These are phyloP conservation scores for Colletotrichum acutatum DNA, from an alignment of 2,329 filamentous ascomycete genomes.

Conservation along the genomic window DNA sequence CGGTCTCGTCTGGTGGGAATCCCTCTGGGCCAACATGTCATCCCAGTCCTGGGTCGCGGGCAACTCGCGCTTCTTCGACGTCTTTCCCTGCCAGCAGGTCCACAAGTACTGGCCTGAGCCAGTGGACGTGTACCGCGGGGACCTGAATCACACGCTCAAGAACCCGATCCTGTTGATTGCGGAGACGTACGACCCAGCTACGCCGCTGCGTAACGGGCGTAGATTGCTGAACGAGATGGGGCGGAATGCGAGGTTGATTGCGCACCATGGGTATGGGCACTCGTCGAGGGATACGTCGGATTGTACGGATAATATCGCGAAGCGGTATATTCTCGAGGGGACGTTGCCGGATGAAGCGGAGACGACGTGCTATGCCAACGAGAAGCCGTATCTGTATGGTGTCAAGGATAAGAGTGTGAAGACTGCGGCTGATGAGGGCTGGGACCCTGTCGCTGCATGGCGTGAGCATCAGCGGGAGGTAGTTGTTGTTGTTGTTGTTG, in stretches of 20 bases:
- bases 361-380: conserved; percentile 57
- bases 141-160: conserved; percentile 54
- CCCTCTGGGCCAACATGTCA: conserved; percentile 60
- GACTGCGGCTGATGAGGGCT: background rate
- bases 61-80: conserved; percentile 56
- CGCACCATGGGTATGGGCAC: conserved; percentile 62
- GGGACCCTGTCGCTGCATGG: conserved; percentile 23
- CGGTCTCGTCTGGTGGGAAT: conserved; percentile 57
- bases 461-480: background rate
- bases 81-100: conserved; percentile 60
- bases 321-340: conserved; percentile 53
- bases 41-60: conserved; percentile 57
- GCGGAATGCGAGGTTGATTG: conserved; percentile 57
- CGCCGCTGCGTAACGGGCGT: conserved; percentile 59
- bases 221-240: conserved; percentile 58
- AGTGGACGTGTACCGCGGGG: conserved; percentile 59
- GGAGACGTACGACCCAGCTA: conserved; percentile 62
- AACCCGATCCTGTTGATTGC: conserved; percentile 59
- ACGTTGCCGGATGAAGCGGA: conserved; percentile 52
- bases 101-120: conserved; percentile 55
- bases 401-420: conserved; percentile 34
- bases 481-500: too few species aligned
- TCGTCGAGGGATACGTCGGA: conserved; percentile 55
- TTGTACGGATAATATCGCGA: conserved; percentile 56
- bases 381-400: conserved; percentile 59